Conservation (phyloP, 1,284 basidiomycete genomes). For the Rhodotorula sp. region DNA sequence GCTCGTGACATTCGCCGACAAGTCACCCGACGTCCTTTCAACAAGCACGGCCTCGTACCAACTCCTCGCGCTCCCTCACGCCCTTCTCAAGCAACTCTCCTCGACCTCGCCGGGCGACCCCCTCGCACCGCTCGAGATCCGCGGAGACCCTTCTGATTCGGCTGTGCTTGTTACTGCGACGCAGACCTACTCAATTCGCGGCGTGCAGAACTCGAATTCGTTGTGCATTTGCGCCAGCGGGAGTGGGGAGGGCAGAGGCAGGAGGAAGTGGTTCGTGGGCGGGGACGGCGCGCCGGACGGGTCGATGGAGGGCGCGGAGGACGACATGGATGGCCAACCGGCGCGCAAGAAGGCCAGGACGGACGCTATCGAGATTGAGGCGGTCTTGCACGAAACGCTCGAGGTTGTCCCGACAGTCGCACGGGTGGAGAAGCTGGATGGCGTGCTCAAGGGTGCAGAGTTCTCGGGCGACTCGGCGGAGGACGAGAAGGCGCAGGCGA, state of each 20-base stretch:
- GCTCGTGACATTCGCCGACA: conserved; percentile 7
- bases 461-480: conserved; percentile 22
- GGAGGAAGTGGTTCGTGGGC: conserved; percentile 9
- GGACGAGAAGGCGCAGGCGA: background rate
- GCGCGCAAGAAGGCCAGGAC: conserved; percentile 28
- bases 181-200: conserved; percentile 75
- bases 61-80: conserved; percentile 27
- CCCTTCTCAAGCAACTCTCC: conserved; percentile 14
- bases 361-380: conserved; percentile 28
- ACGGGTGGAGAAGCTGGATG: conserved; percentile 28
- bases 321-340: conserved; percentile 29
- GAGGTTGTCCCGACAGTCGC: conserved; percentile 39
- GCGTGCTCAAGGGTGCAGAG: conserved; percentile 28
- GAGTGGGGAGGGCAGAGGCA: conserved; percentile 2
- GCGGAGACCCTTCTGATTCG: conserved; percentile 74
- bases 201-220: conserved; percentile 79
- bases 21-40: background rate
- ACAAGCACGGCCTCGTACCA: conserved; percentile 1
- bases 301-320: conserved; percentile 34
- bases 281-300: background rate
- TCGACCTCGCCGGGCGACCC: background rate
- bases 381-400: conserved; percentile 43
- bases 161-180: conserved; percentile 79
- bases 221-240: conserved; percentile 57
- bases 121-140: conserved; percentile 55